phyloP scores from a whole-genome alignment of 2,329 filamentous ascomycete genomes.

The Pyrenochaeta sp. region DNA sequence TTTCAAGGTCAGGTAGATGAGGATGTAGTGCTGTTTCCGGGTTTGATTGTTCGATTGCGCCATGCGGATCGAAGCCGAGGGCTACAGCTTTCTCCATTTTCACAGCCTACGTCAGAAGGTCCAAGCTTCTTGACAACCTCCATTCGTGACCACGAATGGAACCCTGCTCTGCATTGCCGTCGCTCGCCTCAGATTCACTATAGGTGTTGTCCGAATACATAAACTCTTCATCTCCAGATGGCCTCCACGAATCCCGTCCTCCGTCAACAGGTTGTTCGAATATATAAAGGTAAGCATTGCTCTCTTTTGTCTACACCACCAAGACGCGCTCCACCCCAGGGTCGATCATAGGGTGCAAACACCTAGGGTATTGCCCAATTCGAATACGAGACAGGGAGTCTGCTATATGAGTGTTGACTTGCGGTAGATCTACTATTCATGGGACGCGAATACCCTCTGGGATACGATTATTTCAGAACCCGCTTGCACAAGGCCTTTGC shows the following conservation, averaged over 20 bases:
- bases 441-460: slow-evolving; percentile 85
- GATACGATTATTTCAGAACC: slow-evolving; percentile 81
- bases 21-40: slow-evolving; percentile 6
- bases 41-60: slow-evolving; percentile 6
- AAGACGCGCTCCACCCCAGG: too few species aligned
- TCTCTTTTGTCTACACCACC: not conserved
- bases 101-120: slow-evolving; percentile 24
- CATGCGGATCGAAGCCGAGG: slow-evolving; percentile 25
- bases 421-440: slow-evolving; percentile 81
- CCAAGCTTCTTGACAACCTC: slow-evolving; percentile 9
- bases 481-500: slow-evolving; percentile 87
- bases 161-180: not conserved
- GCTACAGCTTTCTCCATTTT: not conserved
- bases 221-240: too few species aligned
- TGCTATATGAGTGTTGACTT: slow-evolving; percentile 6
- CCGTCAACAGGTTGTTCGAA: slow-evolving; percentile 78
- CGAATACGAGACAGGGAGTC: not conserved
- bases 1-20: not conserved
- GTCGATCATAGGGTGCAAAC: too few species aligned
- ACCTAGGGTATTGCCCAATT: not conserved
- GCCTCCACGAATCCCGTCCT: slow-evolving; percentile 63
- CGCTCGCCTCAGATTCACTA: not conserved
- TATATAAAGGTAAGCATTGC: slow-evolving; percentile 79
- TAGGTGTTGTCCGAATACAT: too few species aligned
- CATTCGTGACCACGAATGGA: not conserved